A percentile compares a stretch with the other conserved stretches of the same genome.
These are phyloP conservation scores for Phytophthora macrochlamydospora DNA, from an alignment of 352 stramenopile species.

Conservation along the genomic window DNA sequence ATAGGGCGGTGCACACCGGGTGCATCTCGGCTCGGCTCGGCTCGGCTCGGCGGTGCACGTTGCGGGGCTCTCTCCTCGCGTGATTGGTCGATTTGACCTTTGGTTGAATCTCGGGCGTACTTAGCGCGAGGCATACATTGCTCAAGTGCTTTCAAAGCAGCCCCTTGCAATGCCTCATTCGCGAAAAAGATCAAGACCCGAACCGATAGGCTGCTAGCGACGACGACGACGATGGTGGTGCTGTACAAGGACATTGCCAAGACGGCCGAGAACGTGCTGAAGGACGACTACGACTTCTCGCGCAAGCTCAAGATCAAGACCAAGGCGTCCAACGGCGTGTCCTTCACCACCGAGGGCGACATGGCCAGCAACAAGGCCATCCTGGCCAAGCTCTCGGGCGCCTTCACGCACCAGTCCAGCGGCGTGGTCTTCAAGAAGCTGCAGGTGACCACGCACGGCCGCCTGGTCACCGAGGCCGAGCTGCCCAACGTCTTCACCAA, in stretches of 20 bases:
- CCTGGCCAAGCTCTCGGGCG: conserved; percentile 78
- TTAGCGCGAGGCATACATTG: not conserved
- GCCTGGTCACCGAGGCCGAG: conserved; percentile 78
- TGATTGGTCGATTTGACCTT: not conserved
- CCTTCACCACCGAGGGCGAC: conserved; percentile 87
- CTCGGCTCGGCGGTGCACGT: not conserved
- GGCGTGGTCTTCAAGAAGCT: conserved; percentile 88
- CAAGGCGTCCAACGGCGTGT: conserved; percentile 85
- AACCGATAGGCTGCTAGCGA: conserved; percentile 2
- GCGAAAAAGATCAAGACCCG: conserved; percentile 55
- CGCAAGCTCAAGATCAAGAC: conserved; percentile 93
- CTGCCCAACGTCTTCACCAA: conserved; percentile 81
- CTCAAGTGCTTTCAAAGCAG: not conserved
- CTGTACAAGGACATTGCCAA: conserved; percentile 90
- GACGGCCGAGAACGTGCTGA: conserved; percentile 84
- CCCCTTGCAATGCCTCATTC: conserved; percentile 41
- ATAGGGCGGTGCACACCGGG: no score
- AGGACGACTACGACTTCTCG: conserved; percentile 90
- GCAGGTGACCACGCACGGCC: conserved; percentile 84
- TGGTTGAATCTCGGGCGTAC: not conserved
- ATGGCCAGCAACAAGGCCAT: conserved; percentile 90
- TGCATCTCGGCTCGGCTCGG: no score
- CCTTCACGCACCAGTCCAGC: conserved; percentile 67
- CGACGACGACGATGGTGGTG: conserved; percentile 56
- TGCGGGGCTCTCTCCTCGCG: not conserved